A percentile compares a stretch with the other conserved stretches of the same genome.
Conservation (phyloP, 345 rosid genomes). For the Salix viminalis region DNA sequence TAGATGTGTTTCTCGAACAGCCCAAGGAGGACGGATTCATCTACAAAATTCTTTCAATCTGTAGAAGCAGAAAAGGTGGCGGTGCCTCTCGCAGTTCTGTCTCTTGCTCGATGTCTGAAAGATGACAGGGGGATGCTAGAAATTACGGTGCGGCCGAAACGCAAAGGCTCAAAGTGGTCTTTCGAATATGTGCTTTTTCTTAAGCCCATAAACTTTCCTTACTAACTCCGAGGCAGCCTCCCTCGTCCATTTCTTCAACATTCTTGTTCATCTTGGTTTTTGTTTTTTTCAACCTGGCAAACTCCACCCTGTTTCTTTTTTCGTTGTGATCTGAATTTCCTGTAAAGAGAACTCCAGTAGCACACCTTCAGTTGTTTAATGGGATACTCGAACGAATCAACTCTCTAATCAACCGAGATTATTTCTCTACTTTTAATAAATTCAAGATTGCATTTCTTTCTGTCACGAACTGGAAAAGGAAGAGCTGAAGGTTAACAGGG, state of each 20-base stretch:
- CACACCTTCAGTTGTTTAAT: too few relatives aligned
- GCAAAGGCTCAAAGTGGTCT: neutral
- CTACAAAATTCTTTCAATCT: neutral
- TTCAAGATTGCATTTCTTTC: too few relatives aligned
- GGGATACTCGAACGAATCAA: too few relatives aligned
- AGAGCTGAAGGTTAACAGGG: too few relatives aligned
- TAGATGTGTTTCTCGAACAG: too few relatives aligned
- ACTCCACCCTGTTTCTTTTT: too few relatives aligned
- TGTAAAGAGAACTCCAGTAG: too few relatives aligned
- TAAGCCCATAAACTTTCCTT: neutral
- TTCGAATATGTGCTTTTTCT: neutral
- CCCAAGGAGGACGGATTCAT: neutral
- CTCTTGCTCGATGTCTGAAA: neutral
- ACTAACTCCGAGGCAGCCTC: neutral
- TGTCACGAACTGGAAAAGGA: too few relatives aligned
- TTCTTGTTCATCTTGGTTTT: neutral
- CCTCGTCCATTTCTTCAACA: neutral
- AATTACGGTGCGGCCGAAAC: neutral
- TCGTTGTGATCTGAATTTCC: too few relatives aligned
- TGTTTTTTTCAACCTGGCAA: too few relatives aligned
- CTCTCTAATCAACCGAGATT: too few relatives aligned
- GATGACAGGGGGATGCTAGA: neutral
- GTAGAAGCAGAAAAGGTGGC: neutral
- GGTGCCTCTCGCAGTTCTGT: neutral
- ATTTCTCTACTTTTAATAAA: too few relatives aligned